Evolutionary conservation across 2,329 filamentous ascomycete genomes (phyloP).

Genomic region (Monosporascus sp.): DNA sequence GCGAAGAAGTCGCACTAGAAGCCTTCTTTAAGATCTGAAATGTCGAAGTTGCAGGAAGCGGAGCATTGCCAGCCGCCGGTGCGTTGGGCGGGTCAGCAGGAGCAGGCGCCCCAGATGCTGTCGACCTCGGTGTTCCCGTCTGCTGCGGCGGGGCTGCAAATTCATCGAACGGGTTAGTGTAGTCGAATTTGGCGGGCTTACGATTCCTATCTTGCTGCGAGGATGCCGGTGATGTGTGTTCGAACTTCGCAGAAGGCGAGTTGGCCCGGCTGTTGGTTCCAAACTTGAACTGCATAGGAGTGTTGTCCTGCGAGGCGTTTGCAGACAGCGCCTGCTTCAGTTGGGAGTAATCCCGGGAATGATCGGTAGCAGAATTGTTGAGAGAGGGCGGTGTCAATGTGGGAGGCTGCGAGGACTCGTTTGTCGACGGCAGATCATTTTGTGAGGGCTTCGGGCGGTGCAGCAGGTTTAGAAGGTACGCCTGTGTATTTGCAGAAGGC

Average conservation of each 20-base stretch:
- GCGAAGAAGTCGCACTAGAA: constrained; percentile 30
- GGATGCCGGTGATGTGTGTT: constrained; percentile 23
- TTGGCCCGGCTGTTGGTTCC: constrained; percentile 11
- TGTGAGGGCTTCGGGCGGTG: constrained; percentile 70
- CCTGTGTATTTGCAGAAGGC: constrained; percentile 67
- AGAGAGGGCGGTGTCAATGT: constrained; percentile 42
- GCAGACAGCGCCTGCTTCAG: constrained; percentile 15
- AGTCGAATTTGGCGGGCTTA: constrained; percentile 28
- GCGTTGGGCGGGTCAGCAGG: constrained; percentile 12
- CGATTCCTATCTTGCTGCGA: constrained; percentile 19
- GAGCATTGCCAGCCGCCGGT: constrained; percentile 15
- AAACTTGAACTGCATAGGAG: constrained; percentile 21
- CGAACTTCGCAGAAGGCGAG: constrained; percentile 22
- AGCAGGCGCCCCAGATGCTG: constrained; percentile 24
- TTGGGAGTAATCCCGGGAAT: constrained; percentile 18
- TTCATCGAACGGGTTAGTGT: constrained; percentile 38
- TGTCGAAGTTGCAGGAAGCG: constrained; percentile 27
- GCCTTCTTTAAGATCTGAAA: constrained; percentile 50
- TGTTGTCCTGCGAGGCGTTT: constrained; percentile 19
- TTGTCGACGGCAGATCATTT: constrained; percentile 40
- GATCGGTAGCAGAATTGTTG: constrained; percentile 26
- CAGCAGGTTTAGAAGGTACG: constrained; percentile 79
- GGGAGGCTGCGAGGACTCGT: constrained; percentile 38
- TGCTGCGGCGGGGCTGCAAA: constrained; percentile 35
- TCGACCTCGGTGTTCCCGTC: constrained; percentile 36